phyloP scores from a whole-genome alignment of 225 moss, liverwort and hornwort genomes.

The Climacium dendroides region DNA sequence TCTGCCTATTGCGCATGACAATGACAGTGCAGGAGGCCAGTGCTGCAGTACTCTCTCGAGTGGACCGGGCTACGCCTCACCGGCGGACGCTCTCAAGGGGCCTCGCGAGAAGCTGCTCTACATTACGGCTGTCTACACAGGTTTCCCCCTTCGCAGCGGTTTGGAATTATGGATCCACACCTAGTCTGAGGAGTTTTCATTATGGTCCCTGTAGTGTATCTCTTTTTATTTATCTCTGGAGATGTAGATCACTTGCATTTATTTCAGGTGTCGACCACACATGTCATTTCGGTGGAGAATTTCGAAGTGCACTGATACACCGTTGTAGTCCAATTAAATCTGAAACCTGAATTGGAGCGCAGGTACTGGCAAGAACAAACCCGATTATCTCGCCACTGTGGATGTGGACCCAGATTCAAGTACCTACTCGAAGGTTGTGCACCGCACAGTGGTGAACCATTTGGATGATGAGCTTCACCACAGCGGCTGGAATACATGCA shows the following conservation, averaged over 20 bases:
- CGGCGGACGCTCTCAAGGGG: slow-evolving; percentile 67
- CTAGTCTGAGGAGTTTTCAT: neutral
- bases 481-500: slow-evolving; percentile 98
- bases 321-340: neutral
- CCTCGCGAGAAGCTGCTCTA: slow-evolving; percentile 94
- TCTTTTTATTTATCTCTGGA: neutral
- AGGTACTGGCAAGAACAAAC: slow-evolving; percentile 84
- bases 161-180: neutral
- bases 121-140: slow-evolving; percentile 87
- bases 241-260: neutral
- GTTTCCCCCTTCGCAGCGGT: neutral
- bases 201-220: neutral
- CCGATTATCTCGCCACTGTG: slow-evolving; percentile 91
- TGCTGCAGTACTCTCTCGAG: slow-evolving; percentile 36
- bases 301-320: neutral
- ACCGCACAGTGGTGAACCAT: slow-evolving; percentile 68
- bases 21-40: slow-evolving; percentile 8
- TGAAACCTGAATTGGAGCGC: slow-evolving; percentile 9
- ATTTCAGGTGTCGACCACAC: neutral
- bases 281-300: neutral
- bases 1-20: neutral
- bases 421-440: slow-evolving; percentile 64
- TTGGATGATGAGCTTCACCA: slow-evolving; percentile 90
- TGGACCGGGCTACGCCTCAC: slow-evolving; percentile 87
- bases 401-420: slow-evolving; percentile 76